Base-by-base conservation (phyloP, 768 basidiomycete genomes). In the Lyophyllum decastes region DNA sequence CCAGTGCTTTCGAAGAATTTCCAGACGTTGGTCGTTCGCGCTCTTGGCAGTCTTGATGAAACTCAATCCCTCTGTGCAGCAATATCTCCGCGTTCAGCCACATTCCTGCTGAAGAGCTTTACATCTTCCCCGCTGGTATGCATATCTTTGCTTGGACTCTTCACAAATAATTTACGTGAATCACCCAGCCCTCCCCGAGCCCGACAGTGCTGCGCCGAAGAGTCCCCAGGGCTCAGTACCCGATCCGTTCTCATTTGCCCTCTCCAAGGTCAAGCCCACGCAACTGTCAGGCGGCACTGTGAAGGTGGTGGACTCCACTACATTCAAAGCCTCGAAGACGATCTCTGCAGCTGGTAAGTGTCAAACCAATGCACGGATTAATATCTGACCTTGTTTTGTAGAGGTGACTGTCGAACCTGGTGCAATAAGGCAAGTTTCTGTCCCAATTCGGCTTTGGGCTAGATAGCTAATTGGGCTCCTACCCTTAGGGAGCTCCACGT, bases 321-420 rank as follows among this genome's bases (percentile, higher is more conserved):
- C 72, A 14, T 87, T 87, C 71, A 70, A 75, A 21, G 66, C 81
- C 22, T 77, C 84, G n/a, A 78, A 67, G 55, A 79, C 76, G 1
- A 84, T 84, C 47, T 75, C 82, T 12, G 82, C 76, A 2, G 85
- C 82, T 17, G 67, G 67, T 66, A 51, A 19, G 61, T 45, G 8
- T 27, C 27, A 19, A 22, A 27, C 2, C 19, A 21, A 17, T 27
- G 14, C 17, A 34, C 45, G 14, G 10, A 8, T 35, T n/a, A 4
- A 40, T 0, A 19, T n/a, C 25, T 49, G 11, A 58, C 33, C 11
- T 22, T 26, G 12, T 16, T 16, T 4, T 47, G 1, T 22, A 68
- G 83, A 85, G 66, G 79, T 87, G 10, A 82, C 78, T 12, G 78
- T 87, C 17, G 76, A 82, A 49, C 82, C 83, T 11, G 84, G 84